Base-by-base conservation (phyloP, 306 rosid species). In the Albizia julibrissin region DNA sequence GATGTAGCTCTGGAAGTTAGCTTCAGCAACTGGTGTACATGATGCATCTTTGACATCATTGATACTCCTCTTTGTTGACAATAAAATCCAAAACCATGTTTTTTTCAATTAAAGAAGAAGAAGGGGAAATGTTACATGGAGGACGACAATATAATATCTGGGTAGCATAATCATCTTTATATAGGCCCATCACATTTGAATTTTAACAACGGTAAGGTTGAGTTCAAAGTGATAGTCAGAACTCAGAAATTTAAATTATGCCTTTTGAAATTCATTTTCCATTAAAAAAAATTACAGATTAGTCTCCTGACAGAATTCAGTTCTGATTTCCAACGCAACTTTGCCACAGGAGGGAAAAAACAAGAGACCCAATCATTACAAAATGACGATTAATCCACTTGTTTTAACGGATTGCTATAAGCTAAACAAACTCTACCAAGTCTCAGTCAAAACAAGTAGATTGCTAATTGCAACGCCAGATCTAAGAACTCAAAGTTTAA, bases 181-280 rank as follows among this genome's bases (percentile, higher is more conserved):
- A 42, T 33, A 24, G 8, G 19, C 68, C 5, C 24, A 26, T 43
- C 29, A 29, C 31, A 29, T 65, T 62, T 47, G 79, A 79, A 79
- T 40, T 40, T 31, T 24, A 58, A 49, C 58, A 69, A 40, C 27
- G 22, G 15, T 66, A 76, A 34, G 10, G 14, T 26, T 26, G 78
- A 59, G 75, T 80, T 80, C 76, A 40, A 67, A 44, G n/a, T 27
- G n/a, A 29, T 33, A 78, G 43, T 70, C 83, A 62, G 74, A 78
- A 78, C 62, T 9, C 61, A 29, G 4, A 69, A 69, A 42, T 69
- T 61, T 61, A n/a, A 49, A 6, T 29, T 26, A 59, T 34, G 65
- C 21, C 56, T 33, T 43, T 31, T 21, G 15, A 56, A 56, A 54
- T 67, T 73, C 44, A 39, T 58, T 69, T 37, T 37, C 21, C 26